A percentile compares a stretch with the other conserved stretches of the same genome.
These are phyloP conservation scores for Trichoderma asperellum DNA, from an alignment of 2,329 filamentous ascomycete genomes.

Conservation along the genomic window DNA sequence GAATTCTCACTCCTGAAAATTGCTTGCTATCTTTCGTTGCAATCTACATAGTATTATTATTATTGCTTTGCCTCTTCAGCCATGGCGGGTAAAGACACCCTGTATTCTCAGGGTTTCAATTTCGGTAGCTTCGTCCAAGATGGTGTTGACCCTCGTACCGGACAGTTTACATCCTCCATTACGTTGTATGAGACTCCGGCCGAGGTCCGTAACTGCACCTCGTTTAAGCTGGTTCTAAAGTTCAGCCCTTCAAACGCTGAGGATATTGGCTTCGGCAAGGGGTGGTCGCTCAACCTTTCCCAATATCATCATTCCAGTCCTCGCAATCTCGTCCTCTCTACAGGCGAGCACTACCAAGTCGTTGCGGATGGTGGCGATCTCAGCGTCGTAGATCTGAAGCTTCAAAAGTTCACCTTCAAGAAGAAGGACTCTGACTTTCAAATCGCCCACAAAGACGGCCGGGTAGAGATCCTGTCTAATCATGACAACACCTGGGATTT, in stretches of 20 bases:
- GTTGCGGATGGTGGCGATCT: neutral
- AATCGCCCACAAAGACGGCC: neutral
- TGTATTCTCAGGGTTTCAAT: no score
- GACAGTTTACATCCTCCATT: neutral
- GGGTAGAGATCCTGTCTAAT: neutral
- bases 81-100: no score
- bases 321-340: neutral
- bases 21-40: no score
- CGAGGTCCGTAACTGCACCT: neutral
- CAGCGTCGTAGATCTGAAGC: neutral
- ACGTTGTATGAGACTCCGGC: neutral
- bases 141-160: neutral
- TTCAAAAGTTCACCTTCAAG: neutral
- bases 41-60: no score
- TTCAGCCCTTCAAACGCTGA: neutral
- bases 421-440: neutral
- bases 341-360: neutral
- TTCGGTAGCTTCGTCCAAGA: no score
- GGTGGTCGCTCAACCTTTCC: neutral
- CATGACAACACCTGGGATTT: neutral
- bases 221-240: neutral
- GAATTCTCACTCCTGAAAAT: no score
- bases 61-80: no score
- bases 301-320: neutral
- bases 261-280: neutral